Evolutionary conservation across 139 green algal species (phyloP).

Genomic region (Tetraselmis chui): DNA sequence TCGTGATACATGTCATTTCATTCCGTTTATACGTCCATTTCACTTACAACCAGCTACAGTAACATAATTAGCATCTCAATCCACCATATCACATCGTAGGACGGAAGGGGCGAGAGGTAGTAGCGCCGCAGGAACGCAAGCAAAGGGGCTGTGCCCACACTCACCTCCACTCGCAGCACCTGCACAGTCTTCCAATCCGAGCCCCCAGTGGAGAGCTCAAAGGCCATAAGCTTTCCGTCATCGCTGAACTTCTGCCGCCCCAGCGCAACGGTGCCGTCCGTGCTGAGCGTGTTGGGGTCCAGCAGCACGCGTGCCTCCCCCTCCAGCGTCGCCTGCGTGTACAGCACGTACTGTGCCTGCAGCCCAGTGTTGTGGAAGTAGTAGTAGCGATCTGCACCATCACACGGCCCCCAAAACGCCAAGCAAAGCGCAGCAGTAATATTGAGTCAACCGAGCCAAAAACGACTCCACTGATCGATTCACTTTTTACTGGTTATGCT

Average conservation of each 20-base stretch:
- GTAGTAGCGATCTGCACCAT: constrained; percentile 53
- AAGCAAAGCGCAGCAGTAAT: too few species aligned
- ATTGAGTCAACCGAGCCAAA: too few species aligned
- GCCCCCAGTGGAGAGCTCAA: constrained; percentile 61
- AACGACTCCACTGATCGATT: too few species aligned
- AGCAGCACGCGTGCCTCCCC: constrained; percentile 55
- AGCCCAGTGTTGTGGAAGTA: constrained; percentile 81
- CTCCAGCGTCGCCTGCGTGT: constrained; percentile 47
- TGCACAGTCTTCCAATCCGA: constrained; percentile 26
- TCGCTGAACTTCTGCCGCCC: constrained; percentile 55
- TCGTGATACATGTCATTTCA: too few species aligned
- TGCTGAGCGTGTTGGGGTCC: constrained; percentile 80
- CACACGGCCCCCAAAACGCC: background rate
- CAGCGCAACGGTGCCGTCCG: constrained; percentile 66
- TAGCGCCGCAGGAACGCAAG: constrained; percentile 62
- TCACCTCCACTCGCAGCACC: constrained; percentile 16
- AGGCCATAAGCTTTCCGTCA: constrained; percentile 62
- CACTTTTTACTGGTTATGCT: too few species aligned
- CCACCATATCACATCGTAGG: background rate
- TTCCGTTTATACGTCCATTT: too few species aligned
- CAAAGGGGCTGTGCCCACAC: background rate
- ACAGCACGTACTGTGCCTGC: constrained; percentile 79
- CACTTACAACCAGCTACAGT: too few species aligned
- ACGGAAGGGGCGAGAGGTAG: constrained; percentile 25
- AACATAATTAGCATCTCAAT: too few species aligned